A percentile compares a stretch with the other conserved stretches of the same genome.
Evolutionary conservation across 768 basidiomycete species (phyloP).

Genomic region (Suillus plorans): DNA sequence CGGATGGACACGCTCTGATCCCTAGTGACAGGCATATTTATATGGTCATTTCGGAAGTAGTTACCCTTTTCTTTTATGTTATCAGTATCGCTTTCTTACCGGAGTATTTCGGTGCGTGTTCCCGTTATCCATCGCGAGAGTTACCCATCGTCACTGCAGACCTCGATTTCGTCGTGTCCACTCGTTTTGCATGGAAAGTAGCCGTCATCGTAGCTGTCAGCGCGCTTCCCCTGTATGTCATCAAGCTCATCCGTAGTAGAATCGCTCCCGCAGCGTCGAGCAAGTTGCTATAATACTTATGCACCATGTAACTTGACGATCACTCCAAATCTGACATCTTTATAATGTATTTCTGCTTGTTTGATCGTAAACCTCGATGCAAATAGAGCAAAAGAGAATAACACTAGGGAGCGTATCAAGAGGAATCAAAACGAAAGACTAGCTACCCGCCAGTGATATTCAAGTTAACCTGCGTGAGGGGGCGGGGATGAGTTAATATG

Average conservation of each 20-base stretch:
- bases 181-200: constrained; percentile 91
- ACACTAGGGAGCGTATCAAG: constrained; percentile 16
- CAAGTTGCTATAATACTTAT: constrained; percentile 65
- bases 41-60: constrained; percentile 91
- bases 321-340: constrained; percentile 28
- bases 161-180: constrained; percentile 86
- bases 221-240: constrained; percentile 85
- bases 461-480: constrained; percentile 31
- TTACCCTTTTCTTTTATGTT: constrained; percentile 85
- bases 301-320: constrained; percentile 11
- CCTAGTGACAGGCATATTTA: constrained; percentile 73
- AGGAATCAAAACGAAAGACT: constrained; percentile 7
- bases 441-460: constrained; percentile 15
- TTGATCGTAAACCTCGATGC: constrained; percentile 21
- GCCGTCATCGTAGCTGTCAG: constrained; percentile 94
- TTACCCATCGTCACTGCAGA: constrained; percentile 47
- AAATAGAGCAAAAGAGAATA: constrained; percentile 25
- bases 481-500: constrained; percentile 54
- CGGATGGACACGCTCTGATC: neutral
- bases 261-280: constrained; percentile 92
- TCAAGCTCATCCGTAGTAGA: constrained; percentile 83
- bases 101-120: constrained; percentile 90
- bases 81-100: constrained; percentile 92
- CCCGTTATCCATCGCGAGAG: neutral
- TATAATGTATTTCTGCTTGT: constrained; percentile 37